Evolutionary conservation across 2,329 filamentous ascomycete species (phyloP), one percentile per base, ranked within the genome.

Genomic region (Sclerotiophoma versabilis): DNA sequence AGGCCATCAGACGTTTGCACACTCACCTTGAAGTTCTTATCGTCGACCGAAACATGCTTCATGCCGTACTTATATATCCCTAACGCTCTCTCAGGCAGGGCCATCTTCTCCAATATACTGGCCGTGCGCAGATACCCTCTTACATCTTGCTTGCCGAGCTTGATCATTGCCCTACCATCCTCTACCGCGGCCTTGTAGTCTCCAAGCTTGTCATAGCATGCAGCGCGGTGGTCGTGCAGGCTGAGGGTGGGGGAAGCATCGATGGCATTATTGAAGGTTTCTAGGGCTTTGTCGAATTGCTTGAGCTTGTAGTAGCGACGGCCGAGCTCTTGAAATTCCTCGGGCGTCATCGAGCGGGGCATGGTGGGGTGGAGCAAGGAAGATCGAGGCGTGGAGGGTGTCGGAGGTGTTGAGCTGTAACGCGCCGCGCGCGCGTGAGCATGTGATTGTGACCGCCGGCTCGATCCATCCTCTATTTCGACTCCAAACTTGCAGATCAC

Each of bases 1-100:
- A 12, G 26, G 6, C n/a, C 22, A 10, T 12, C 9, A 9, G 30
- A 15, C 19, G n/a, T 2, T 7, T 1, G 12, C 5, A 2, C 9
- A 45, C 59, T 25, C 50, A 72, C 71, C 59, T 66, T 67, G 60
- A 70, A 72, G 44, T 70, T 65, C 48, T 66, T 63, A 27, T 70
- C 62, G 2, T 74, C 68, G n/a, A 73, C 65, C 9, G 78, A 73
- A 17, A 86, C 74, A 38, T 75, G 78, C 56, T 81, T 82, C 59
- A 87, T 71, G n/a, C 83, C 85, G 64, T 84, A 81, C 22, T 80
- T 77, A 69, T 86, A 87, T 20, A 86, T 79, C 10, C 80, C 77
- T 11, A 84, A 63, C 5, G 85, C 85, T 20, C 78, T 79, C n/a
- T 80, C 76, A 2, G 74, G 68, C 63, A 83, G 84, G 10, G 77